Conservation (phyloP, 2,329 filamentous ascomycete genomes). For the Didymella arachidicola region DNA sequence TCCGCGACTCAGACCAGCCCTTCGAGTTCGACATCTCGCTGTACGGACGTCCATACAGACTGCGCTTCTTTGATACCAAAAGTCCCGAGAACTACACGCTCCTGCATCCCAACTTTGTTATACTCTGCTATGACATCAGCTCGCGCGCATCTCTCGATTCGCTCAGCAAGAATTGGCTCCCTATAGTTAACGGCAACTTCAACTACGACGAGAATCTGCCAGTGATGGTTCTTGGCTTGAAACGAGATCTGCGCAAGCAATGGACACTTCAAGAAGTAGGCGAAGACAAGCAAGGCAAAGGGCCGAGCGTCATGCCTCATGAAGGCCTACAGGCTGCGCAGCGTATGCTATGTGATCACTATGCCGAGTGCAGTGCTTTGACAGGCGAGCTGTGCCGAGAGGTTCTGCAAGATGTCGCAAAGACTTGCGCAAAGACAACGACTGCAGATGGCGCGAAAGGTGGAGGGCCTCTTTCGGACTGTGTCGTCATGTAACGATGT, state of each 20-base stretch:
- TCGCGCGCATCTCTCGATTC: conserved; percentile 60
- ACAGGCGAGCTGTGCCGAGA: conserved; percentile 67
- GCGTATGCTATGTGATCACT: conserved; percentile 67
- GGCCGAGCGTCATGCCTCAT: conserved; percentile 59
- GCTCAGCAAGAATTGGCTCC: conserved; percentile 56
- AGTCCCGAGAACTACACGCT: conserved; percentile 66
- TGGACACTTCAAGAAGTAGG: conserved; percentile 48
- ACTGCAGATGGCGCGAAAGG: conserved; percentile 62
- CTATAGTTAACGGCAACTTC: conserved; percentile 60
- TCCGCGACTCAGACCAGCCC: conserved; percentile 65
- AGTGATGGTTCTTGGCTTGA: conserved; percentile 66
- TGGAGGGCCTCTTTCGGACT: conserved; percentile 42
- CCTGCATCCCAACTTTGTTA: conserved; percentile 61
- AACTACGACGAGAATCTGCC: conserved; percentile 61
- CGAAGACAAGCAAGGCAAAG: conserved; percentile 48
- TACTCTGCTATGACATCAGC: conserved; percentile 67
- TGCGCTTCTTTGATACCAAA: conserved; percentile 65
- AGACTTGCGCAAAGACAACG: conserved; percentile 65
- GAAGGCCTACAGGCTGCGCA: conserved; percentile 61
- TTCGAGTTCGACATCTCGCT: conserved; percentile 66
- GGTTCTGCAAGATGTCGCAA: conserved; percentile 67
- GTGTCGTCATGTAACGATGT: conserved; percentile 26
- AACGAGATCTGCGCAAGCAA: conserved; percentile 63
- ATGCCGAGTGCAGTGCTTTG: conserved; percentile 68
- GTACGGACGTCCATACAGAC: conserved; percentile 62